phyloP scores from a whole-genome alignment of 2,329 filamentous ascomycete genomes.

The Verticillium alfalfae region DNA sequence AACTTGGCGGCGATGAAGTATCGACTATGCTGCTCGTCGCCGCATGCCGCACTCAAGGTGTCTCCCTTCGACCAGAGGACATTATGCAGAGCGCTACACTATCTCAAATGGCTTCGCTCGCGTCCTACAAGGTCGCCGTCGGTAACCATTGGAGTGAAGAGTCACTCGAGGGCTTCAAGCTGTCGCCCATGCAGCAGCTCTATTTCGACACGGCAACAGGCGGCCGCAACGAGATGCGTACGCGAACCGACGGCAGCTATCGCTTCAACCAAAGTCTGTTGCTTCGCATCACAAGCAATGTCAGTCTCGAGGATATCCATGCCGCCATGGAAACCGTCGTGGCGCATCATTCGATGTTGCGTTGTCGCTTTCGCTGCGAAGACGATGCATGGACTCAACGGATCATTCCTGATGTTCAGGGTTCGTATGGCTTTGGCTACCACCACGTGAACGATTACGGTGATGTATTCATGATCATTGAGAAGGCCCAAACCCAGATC shows the following conservation, averaged over 20 bases:
- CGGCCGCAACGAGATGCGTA: constrained; percentile 21
- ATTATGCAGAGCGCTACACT: constrained; percentile 30
- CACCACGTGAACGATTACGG: constrained; percentile 31
- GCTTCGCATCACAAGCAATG: constrained; percentile 34
- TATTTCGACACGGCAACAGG: constrained; percentile 44
- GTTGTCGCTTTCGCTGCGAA: constrained; percentile 35
- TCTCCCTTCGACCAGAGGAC: constrained; percentile 28
- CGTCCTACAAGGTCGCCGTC: constrained; percentile 22
- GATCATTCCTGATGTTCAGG: constrained; percentile 29
- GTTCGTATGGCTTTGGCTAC: constrained; percentile 38
- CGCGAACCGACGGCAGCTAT: constrained; percentile 26
- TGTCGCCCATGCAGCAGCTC: constrained; percentile 49
- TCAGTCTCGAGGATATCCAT: constrained; percentile 35
- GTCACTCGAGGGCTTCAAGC: constrained; percentile 31
- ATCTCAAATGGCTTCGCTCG: constrained; percentile 29
- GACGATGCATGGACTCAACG: constrained; percentile 40
- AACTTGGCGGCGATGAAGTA: constrained; percentile 33
- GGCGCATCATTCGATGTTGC: constrained; percentile 45
- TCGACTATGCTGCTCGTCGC: constrained; percentile 31
- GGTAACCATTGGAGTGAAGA: constrained; percentile 25
- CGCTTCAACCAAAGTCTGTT: constrained; percentile 47
- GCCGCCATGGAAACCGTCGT: constrained; percentile 43
- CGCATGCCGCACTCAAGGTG: constrained; percentile 29
- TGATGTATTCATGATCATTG: constrained; percentile 34
- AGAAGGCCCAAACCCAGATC: constrained; percentile 35